Conservation (phyloP, 768 basidiomycete genomes). For the Roridomyces roridus region DNA sequence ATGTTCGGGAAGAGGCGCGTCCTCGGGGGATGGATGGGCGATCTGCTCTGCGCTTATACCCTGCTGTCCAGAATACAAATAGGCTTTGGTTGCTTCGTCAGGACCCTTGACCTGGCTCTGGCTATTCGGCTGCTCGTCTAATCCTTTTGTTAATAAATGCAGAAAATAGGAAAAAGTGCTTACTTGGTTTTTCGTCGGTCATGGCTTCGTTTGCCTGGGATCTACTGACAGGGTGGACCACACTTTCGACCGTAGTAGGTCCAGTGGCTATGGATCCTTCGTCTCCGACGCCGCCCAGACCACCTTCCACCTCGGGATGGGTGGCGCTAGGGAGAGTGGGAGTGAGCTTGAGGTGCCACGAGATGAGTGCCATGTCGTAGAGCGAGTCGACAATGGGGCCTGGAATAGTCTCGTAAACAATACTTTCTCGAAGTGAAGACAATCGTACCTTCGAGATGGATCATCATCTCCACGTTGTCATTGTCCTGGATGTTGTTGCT, state of each 20-base stretch:
- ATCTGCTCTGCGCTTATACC: constrained; percentile 29
- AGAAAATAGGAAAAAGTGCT: neutral
- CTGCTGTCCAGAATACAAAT: constrained; percentile 25
- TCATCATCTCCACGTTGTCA: constrained; percentile 17
- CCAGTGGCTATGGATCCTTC: constrained; percentile 20
- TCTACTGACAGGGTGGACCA: constrained; percentile 17
- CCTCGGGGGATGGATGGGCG: constrained; percentile 23
- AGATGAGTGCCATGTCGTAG: constrained; percentile 72
- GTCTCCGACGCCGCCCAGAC: constrained; percentile 49
- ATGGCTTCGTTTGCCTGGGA: constrained; percentile 24
- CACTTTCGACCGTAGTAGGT: constrained; percentile 20
- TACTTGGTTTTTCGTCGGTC: constrained; percentile 9
- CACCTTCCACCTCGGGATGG: constrained; percentile 31
- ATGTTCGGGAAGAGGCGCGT: constrained; percentile 25
- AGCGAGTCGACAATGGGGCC: constrained; percentile 73
- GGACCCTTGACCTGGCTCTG: constrained; percentile 22
- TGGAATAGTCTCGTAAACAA: too few species aligned
- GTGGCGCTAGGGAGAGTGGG: constrained; percentile 51
- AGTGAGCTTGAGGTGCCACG: constrained; percentile 57
- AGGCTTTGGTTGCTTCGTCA: constrained; percentile 26
- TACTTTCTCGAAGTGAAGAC: too few species aligned
- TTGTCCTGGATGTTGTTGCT: constrained; percentile 74
- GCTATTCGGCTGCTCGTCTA: constrained; percentile 12
- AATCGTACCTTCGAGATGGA: too few species aligned
- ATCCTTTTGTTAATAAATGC: neutral